Evolutionary conservation across 805 yeast genomes (phyloP), one percentile per base, ranked within the genome.

Genomic region (Soucietia sequanensis): DNA sequence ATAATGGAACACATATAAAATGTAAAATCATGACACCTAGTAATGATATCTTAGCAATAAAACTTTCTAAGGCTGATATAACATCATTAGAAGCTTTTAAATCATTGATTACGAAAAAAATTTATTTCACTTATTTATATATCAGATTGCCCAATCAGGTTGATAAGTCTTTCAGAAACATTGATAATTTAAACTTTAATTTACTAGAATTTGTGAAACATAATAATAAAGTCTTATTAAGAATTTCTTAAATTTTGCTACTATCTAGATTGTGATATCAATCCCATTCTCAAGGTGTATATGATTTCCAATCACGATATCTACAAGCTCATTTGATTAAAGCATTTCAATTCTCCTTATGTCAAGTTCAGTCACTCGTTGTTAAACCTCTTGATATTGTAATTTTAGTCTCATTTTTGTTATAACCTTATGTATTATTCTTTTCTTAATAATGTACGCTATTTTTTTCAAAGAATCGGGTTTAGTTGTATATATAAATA

Each of bases 21-120:
- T 60, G 64, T 42, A 60, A 58, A 35, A 51, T 63, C 27, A 48
- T 53, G 25, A 52, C 56, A 6, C 49, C 38, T 22, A 47, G 53
- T 14, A 46, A 51, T 33, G 65, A 60, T 30, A 47, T 55, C 16
- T 33, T 62, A 1, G 53, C 60, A 4, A 31, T 61, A 12, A 50
- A 56, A 13, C 33, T 60, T 12, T 45, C 50, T 29, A 56, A 56
- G 39, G 24, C 39, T 13, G 48, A 46, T 15, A 42, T 62, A 12
- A 37, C 41, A 16, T 40, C 52, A 7, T 30, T 53, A 2, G 44
- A 39, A 8, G 60, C 47, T 19, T 56, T 65, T 36, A 64, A 62
- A 41, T 34, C 33, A 2, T 35, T 54, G 16, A 35, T 64, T 4
- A 48, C 47, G 27, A 50, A 43, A 34, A 56, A 54, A 40, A 37